These are phyloP conservation scores for Dalbergia cochinchinensis DNA, from an alignment of 306 rosid species.

Conservation along the genomic window DNA sequence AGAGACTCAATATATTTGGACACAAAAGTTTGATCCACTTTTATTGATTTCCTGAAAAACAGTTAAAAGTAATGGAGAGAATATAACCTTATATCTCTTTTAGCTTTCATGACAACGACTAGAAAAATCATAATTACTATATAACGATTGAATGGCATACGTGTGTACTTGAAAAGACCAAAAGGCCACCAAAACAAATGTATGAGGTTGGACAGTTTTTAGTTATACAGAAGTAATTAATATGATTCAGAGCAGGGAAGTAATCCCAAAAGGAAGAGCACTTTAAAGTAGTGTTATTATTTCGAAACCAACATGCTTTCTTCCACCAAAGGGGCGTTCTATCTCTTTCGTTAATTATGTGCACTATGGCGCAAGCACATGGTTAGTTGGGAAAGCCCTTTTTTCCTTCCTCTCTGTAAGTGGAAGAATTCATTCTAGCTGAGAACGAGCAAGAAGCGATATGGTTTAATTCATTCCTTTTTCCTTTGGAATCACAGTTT, in stretches of 20 bases:
- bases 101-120: too few species aligned
- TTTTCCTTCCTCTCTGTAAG: background rate
- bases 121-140: too few species aligned
- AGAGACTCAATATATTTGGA: too few species aligned
- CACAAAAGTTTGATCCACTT: too few species aligned
- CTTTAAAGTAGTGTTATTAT: conserved; percentile 35
- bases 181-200: background rate
- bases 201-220: background rate
- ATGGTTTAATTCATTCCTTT: background rate
- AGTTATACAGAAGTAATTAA: background rate
- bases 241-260: too few species aligned
- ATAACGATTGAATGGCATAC: too few species aligned
- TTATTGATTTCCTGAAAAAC: too few species aligned
- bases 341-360: background rate
- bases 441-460: conserved; percentile 2
- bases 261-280: conserved; percentile 9
- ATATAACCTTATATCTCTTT: too few species aligned
- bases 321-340: background rate
- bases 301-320: conserved; percentile 27
- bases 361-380: conserved; percentile 26
- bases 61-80: too few species aligned
- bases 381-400: conserved; percentile 1
- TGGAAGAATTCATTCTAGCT: background rate
- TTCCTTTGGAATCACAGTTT: background rate
- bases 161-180: background rate